Conservation (phyloP, 768 basidiomycete genomes). For the Pleurotus cornucopiae region DNA sequence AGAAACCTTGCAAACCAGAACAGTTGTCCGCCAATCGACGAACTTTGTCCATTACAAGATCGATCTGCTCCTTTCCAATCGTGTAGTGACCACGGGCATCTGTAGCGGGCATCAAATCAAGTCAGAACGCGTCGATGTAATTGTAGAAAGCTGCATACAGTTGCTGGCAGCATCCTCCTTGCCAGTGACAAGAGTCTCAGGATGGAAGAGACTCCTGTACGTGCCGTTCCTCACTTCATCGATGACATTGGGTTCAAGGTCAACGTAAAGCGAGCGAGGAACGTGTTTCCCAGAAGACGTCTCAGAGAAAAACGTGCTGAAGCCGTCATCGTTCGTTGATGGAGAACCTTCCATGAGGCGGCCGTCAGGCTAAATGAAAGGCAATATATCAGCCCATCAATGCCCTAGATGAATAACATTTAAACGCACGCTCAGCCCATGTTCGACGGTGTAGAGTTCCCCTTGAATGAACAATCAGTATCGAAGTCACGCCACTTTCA, state of each 20-base stretch:
- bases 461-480: constrained; percentile 45
- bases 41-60: constrained; percentile 94
- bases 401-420: not conserved
- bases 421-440: constrained; percentile 86
- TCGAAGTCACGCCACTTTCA: constrained; percentile 22
- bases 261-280: constrained; percentile 95
- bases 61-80: constrained; percentile 97
- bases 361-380: constrained; percentile 78
- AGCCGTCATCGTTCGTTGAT: constrained; percentile 79
- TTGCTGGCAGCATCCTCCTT: constrained; percentile 99
- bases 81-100: constrained; percentile 99
- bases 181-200: constrained; percentile 95
- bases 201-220: constrained; percentile 98
- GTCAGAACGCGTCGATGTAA: not conserved
- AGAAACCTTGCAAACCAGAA: constrained; percentile 97
- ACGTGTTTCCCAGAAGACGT: constrained; percentile 96
- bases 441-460: constrained; percentile 99
- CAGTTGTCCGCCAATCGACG: constrained; percentile 98
- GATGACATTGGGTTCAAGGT: constrained; percentile 96
- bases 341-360: constrained; percentile 78
- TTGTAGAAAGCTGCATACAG: constrained; percentile 47
- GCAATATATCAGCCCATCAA: constrained; percentile 15
- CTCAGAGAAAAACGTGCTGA: constrained; percentile 99
- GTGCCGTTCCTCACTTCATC: constrained; percentile 95
- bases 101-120: constrained; percentile 21